These are phyloP conservation scores for Lepidopterella palustris DNA, from an alignment of 495 filamentous ascomycete genomes.

Conservation along the genomic window DNA sequence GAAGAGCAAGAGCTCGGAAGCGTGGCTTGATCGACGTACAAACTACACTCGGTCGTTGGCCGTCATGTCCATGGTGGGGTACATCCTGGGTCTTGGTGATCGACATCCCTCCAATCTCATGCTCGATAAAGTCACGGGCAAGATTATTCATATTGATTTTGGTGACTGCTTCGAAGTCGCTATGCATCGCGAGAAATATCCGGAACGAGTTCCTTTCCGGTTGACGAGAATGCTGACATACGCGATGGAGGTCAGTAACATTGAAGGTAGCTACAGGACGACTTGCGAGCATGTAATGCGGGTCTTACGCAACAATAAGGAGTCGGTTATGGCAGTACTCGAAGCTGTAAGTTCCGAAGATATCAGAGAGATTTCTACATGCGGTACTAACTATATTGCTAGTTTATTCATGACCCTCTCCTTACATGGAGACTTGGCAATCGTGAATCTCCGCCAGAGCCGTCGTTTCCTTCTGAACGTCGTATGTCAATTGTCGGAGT, in stretches of 20 bases:
- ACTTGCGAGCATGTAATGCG: constrained; percentile 99
- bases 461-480: constrained; percentile 74
- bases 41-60: constrained; percentile 96
- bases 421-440: constrained; percentile 94
- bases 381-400: background rate
- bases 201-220: constrained; percentile 93
- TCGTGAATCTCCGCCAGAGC: constrained; percentile 70
- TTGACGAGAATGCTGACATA: constrained; percentile 98
- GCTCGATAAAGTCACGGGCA: constrained; percentile 90
- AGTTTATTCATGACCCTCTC: constrained; percentile 97
- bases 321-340: constrained; percentile 94
- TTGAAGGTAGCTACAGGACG: constrained; percentile 94
- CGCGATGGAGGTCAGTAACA: constrained; percentile 99
- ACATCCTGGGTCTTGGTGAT: constrained; percentile 94
- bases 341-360: constrained; percentile 74
- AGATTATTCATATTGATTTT: constrained; percentile 97
- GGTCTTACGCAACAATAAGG: constrained; percentile 91
- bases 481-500: constrained; percentile 51
- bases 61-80: constrained; percentile 99
- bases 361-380: background rate
- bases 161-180: constrained; percentile 99
- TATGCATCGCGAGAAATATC: constrained; percentile 99
- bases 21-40: constrained; percentile 92
- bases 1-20: constrained; percentile 95
- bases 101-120: constrained; percentile 96